Base-by-base conservation (phyloP, 805 yeast species). In the Hanseniaspora thailandica region DNA sequence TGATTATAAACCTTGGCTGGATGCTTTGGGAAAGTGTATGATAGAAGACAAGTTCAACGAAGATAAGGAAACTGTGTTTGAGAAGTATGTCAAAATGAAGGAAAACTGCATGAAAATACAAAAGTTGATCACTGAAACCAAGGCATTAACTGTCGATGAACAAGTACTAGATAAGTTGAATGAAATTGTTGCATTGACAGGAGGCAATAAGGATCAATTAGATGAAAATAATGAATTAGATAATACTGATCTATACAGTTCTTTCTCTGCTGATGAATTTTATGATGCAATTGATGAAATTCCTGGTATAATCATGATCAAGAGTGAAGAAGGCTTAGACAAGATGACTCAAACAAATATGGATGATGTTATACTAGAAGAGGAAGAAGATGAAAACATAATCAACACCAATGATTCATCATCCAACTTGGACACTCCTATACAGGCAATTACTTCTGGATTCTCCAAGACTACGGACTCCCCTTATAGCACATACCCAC, bases 1-100 rank as follows among this genome's bases (percentile, higher is more conserved):
- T 10, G 89, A 84, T 58, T 93, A 87, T 75, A 76, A 79, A 34
- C 72, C 77, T 5, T 93, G 98, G 98, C 77, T 84, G 13, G 75
- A 80, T 50, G 95, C 95, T 1, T 76, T 89, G 58, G 26, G 41
- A 15, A 48, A 48, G 22, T 48, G 52, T 25, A 17, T 48, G 25
- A 33, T 39, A 23, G 52, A 52, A 31, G 55, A 45, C 23, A 45
- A 26, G 8, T 9, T n/a, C 8, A 20, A 25, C 9, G 48, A 30
- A 20, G 25, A 51, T 13, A 43, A 30, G 20, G 36, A 43, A 30
- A 30, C 46, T 8, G 46, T 30, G 7, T 43, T 43, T 43, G 48
- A 51, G 15, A 51, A n/a, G 26, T 43, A 43, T 30, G 34, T 43
- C 5, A 43, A 43, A 12, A 19, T 43, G 46, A 50, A 47, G 9